Evolutionary conservation across 441 rosid genomes (phyloP), one percentile per base, ranked within the genome.

Genomic region (Kokia cookei): DNA sequence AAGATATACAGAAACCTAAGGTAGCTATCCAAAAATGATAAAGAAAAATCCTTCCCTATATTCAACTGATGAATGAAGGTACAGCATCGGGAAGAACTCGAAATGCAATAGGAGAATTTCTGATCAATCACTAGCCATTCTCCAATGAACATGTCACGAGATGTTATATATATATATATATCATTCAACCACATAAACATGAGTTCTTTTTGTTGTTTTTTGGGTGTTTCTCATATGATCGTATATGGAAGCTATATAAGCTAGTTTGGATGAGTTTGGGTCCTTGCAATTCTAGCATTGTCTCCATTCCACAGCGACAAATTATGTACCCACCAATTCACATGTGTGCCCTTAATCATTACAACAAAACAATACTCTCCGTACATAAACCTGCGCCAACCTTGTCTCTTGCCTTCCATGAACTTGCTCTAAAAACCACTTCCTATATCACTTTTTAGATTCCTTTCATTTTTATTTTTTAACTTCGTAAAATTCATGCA

Each of bases 261-360:
- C 57, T 73, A 29, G 17, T 27, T 61, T 24, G 79, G 42, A 60
- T 14, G 78, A 74, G 76, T 72, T 50, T 74, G 82, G 82, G 64
- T 69, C 74, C 76, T 77, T 81, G 80, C 75, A 8, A 48, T 75
- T 78, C 72, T 73, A 79, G 77, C 71, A 80, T 78, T 84, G 84
- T 82, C 83, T 80, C 71, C 71, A 77, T 75, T 76, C 26, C 58
- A 74, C 63, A 73, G 11, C 15, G 84, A 83, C 90, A 86, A 83
- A 86, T 80, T 9, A 78, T 72, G 88, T 75, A 84, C 88, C 85
- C 88, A 82, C 84, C 80, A 67, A 82, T 80, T 86, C 90, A 86
- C 90, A 79, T 84, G 86, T 86, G 84, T 80, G 75, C 78, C 77
- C 78, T 5, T 79, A 79, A 84, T 86, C 81, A 83, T 86, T 61